A percentile compares a stretch with the other conserved stretches of the same genome.
Evolutionary conservation across 495 filamentous ascomycete species (phyloP).

Genomic region (Penicillium psychrofluorescens): DNA sequence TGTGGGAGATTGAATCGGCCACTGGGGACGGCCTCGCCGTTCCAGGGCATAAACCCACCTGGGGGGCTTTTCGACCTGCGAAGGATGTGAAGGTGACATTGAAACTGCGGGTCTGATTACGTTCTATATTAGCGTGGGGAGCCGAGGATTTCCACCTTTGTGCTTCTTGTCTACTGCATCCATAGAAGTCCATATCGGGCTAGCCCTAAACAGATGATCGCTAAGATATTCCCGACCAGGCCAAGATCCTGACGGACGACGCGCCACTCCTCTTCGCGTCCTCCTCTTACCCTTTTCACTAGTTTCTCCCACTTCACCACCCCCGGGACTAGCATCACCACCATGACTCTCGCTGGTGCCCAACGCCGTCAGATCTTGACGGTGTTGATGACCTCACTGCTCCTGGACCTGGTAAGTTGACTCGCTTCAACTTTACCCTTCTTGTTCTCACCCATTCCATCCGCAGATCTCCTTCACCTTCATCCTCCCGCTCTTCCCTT

Average conservation of each 20-base stretch:
- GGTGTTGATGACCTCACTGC: conserved; percentile 66
- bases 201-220: too few relatives aligned
- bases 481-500: conserved; percentile 93
- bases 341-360: conserved; percentile 1
- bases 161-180: too few relatives aligned
- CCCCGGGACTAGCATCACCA: conserved; percentile 2
- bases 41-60: conserved; percentile 25
- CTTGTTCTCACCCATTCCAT: neutral
- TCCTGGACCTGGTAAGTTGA: conserved; percentile 66
- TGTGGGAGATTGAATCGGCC: conserved; percentile 45
- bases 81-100: conserved; percentile 31
- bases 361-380: conserved; percentile 53
- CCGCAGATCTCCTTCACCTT: conserved; percentile 83
- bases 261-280: too few relatives aligned
- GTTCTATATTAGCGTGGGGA: neutral
- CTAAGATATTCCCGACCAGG: too few relatives aligned
- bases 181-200: too few relatives aligned
- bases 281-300: neutral
- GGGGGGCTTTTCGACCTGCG: conserved; percentile 29
- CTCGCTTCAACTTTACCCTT: conserved; percentile 5
- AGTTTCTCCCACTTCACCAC: neutral
- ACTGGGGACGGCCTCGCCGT: conserved; percentile 18
- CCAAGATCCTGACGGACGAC: too few relatives aligned
- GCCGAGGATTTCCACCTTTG: too few relatives aligned
- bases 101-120: conserved; percentile 19